Percentiles rank a stretch among this genome's conserved stretches.
These are phyloP conservation scores for Linnemannia elongata DNA, from an alignment of 192 early-diverging fungal species.

Conservation along the genomic window DNA sequence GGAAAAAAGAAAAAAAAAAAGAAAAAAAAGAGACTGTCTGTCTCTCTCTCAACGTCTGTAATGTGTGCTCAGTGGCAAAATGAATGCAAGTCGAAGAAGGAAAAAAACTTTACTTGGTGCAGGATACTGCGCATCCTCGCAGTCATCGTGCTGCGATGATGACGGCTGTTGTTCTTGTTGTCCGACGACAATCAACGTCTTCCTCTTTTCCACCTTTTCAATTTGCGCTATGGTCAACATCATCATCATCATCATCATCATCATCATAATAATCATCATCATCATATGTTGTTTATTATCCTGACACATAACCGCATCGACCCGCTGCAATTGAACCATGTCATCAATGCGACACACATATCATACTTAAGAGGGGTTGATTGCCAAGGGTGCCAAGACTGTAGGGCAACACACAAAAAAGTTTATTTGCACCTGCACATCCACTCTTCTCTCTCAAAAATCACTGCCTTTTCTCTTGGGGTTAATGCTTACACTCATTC, in stretches of 20 bases:
- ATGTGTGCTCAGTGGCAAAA: background rate
- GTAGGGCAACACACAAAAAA: background rate
- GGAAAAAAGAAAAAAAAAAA: background rate
- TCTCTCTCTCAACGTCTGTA: background rate
- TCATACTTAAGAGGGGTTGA: background rate
- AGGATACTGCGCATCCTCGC: background rate
- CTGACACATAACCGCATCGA: no score
- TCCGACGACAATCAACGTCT: background rate
- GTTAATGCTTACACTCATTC: no score
- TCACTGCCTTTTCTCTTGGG: no score
- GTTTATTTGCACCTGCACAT: background rate
- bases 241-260: no score
- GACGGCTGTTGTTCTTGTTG: background rate
- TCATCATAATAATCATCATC: no score
- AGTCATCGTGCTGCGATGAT: background rate
- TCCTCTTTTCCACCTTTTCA: background rate
- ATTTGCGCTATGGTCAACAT: background rate
- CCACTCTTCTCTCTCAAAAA: no score
- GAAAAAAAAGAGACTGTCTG: background rate
- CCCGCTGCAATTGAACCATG: no score
- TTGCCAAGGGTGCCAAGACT: constrained; percentile 10
- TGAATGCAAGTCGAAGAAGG: background rate
- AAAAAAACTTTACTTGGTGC: background rate
- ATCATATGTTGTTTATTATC: no score
- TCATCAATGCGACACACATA: no score